Base-by-base conservation (phyloP, 2,329 filamentous ascomycete species). In the Chaetomiaceae sp. region DNA sequence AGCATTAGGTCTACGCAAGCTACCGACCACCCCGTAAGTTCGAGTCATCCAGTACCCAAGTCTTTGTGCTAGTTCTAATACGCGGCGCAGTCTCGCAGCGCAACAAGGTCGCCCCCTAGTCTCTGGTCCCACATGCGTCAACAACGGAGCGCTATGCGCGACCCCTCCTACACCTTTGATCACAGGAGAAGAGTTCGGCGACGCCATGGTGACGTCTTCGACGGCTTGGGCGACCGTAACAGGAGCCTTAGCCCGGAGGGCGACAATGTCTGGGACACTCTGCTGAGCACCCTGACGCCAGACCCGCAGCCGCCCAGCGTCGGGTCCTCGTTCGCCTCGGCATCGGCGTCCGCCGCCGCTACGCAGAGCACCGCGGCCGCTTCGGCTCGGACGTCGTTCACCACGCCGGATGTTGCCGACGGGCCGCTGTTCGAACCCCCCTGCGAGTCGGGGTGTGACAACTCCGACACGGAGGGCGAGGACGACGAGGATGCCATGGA, bases 221-320 rank as follows among this genome's bases (percentile, higher is more conserved):
- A 95, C 66, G 89, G 89, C 4, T 77, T 96, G 14, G 90, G 89
- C 33, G 89, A 96, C 68, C 86, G 90, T 52, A 81, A 89, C 56
- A 82, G 89, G 59, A 95, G 89, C 66, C 71, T 89, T n/a, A 90
- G 85, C 63, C 85, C 86, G 1, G 85, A 86, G 48, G 75, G 73
- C 34, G 77, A 81, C 55, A 75, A 77, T 44, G 74, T 75, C 1
- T 96, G 91, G 91, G 86, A 92, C 53, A 89, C 84, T 3, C 81
- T 96, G 47, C 73, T 90, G 51, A 85, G 79, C 6, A 95, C 88
- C 0, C 78, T 96, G 54, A 85, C 87, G 0, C 88, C 89, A 0
- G 90, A 96, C 65, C 83, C 86, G 14, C 85, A 88, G 55, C 78
- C 88, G 3, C 89, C 90, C 0, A 95, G 87, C 60, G 80, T 82